Evolutionary conservation across 345 rosid species (phyloP), one percentile per base, ranked within the genome.

Genomic region (Linum usitatissimum): DNA sequence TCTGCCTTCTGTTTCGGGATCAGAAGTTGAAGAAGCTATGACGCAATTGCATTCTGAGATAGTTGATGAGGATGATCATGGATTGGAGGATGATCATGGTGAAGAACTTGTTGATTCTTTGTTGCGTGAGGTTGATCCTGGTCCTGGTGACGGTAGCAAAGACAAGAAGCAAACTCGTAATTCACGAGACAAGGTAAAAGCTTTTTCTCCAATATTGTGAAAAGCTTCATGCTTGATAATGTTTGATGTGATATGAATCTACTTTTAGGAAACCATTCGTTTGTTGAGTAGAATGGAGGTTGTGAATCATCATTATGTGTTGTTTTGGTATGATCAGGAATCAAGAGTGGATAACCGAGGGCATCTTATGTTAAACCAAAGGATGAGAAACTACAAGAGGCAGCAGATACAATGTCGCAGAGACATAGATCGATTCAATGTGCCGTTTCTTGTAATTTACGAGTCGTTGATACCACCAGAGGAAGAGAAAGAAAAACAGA

Each of bases 401-500:
- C 64, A 57, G 64, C 64, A 57, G 64, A 72, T 73, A 73, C 66
- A 53, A 65, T 87, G 90, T 73, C 85, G 86, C 42, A 61, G 73
- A 70, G 97, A 90, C 79, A 87, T 90, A 61, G 77, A 67, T 62
- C 70, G 80, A 69, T 63, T 86, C 7, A 82, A 72, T 76, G 74
- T 68, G 64, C 78, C 83, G 21, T 87, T 93, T 70, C 73, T 78
- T 58, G 77, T 77, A 34, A 81, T 93, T 57, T 93, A 75, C 74
- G 80, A 86, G 71, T 87, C 92, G 18, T 67, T 93, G 18, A 82
- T 79, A 76, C 97, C 97, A 6, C 82, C 81, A 17, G 90, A 80
- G 67, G 97, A 90, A 66, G 97, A 90, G 72, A 87, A 74, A 63
- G 81, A 76, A 58, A 93, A 83, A 77, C 99, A 93, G 86, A 81